A percentile compares a stretch with the other conserved stretches of the same genome.
These are phyloP conservation scores for Vicia sativa DNA, from an alignment of 306 rosid species.

Conservation along the genomic window DNA sequence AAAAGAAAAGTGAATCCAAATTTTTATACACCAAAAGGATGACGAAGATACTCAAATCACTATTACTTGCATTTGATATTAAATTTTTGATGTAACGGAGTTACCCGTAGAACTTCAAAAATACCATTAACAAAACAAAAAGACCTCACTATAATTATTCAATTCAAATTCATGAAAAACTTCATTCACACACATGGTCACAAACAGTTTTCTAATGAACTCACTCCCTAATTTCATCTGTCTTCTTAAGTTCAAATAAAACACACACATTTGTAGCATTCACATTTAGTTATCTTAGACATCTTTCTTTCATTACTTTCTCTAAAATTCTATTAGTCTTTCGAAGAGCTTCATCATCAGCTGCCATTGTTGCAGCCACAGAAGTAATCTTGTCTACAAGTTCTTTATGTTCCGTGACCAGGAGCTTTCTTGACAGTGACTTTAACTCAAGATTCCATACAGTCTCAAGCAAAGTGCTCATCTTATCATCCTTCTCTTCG, in stretches of 20 bases:
- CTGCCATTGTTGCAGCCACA: conserved; percentile 52
- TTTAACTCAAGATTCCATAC: conserved; percentile 67
- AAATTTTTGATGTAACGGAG: too few species aligned
- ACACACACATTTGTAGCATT: conserved; percentile 48
- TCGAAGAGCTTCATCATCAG: conserved; percentile 55
- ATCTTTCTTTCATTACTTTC: conserved; percentile 42
- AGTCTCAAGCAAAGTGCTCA: conserved; percentile 54
- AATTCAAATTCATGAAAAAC: too few species aligned
- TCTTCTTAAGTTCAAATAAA: conserved; percentile 48
- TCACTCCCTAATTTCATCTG: too few species aligned
- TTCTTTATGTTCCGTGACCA: conserved; percentile 71
- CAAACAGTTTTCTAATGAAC: too few species aligned
- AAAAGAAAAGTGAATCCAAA: too few species aligned
- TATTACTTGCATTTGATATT: too few species aligned
- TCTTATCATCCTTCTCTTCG: conserved; percentile 69
- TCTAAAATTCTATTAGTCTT: conserved; percentile 44
- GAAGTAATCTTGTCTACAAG: conserved; percentile 63
- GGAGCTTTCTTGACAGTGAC: conserved; percentile 91
- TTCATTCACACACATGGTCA: too few species aligned
- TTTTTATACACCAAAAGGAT: too few species aligned
- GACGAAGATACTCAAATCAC: too few species aligned
- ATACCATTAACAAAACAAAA: too few species aligned
- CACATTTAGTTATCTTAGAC: conserved; percentile 52
- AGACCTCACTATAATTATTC: too few species aligned
- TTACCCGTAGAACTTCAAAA: too few species aligned